A percentile compares a stretch with the other conserved stretches of the same genome.
Conservation (phyloP, 768 basidiomycete genomes). For the Daedaleopsis nitida region DNA sequence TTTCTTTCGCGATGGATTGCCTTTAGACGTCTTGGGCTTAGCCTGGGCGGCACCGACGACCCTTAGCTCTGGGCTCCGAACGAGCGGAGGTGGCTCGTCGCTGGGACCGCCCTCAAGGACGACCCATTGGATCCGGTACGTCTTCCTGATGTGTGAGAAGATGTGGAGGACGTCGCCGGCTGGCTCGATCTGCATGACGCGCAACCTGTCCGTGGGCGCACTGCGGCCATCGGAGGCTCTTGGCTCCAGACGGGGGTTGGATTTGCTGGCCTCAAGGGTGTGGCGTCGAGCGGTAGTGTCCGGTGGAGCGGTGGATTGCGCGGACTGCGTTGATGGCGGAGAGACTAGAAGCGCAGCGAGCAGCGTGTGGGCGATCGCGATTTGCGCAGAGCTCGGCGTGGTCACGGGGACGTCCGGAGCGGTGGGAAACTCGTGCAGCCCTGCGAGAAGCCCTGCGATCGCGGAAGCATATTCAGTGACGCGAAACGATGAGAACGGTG, state of each 20-base stretch:
- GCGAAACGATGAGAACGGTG: not conserved
- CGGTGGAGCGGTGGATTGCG: conserved; percentile 7
- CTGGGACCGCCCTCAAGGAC: conserved; percentile 56
- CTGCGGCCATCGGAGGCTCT: too few relatives aligned
- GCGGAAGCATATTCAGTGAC: conserved; percentile 13
- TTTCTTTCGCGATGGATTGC: conserved; percentile 5
- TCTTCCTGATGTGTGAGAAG: conserved; percentile 91
- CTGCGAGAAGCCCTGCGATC: conserved; percentile 79
- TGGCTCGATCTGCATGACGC: conserved; percentile 48
- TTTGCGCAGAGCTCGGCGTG: conserved; percentile 37
- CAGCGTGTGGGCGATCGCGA: conserved; percentile 37
- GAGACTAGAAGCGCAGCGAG: conserved; percentile 42
- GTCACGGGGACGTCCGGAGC: conserved; percentile 51
- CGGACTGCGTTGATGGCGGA: conserved; percentile 11
- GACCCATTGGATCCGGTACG: conserved; percentile 77
- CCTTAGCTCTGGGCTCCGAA: conserved; percentile 3
- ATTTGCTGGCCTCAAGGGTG: not conserved
- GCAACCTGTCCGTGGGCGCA: conserved; percentile 14
- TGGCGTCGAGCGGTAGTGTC: conserved; percentile 10
- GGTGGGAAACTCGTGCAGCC: conserved; percentile 87
- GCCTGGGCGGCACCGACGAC: conserved; percentile 4
- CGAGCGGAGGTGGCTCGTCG: conserved; percentile 41
- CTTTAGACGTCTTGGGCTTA: conserved; percentile 14
- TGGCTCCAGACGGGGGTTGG: too few relatives aligned
- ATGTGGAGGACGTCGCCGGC: conserved; percentile 75